phyloP scores from a whole-genome alignment of 352 stramenopile genomes.

The Pythium insidiosum region DNA sequence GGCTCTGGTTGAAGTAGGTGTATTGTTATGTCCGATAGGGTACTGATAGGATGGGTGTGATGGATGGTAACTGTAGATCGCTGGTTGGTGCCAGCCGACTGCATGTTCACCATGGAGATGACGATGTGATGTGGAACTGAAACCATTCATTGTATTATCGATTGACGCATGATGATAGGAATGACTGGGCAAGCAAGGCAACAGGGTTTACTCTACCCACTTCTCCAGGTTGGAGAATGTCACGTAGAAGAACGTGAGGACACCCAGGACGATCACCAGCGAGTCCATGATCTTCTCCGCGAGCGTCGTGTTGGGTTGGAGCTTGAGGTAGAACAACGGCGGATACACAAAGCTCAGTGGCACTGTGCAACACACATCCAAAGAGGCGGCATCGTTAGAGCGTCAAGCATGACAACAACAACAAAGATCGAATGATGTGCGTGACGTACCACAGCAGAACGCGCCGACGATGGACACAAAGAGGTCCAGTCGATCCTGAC shows the following conservation, averaged over 20 bases:
- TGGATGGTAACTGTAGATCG: too few relatives aligned
- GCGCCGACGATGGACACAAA: conserved; percentile 79
- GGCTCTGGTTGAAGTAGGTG: too few relatives aligned
- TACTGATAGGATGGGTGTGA: too few relatives aligned
- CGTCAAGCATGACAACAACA: neutral
- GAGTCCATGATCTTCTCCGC: conserved; percentile 52
- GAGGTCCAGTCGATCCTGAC: conserved; percentile 60
- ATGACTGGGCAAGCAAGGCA: neutral
- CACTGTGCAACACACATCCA: conserved; percentile 24
- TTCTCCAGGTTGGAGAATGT: conserved; percentile 72
- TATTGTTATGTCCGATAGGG: too few relatives aligned
- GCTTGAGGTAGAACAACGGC: conserved; percentile 71
- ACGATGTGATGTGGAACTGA: too few relatives aligned
- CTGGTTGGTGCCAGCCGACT: too few relatives aligned
- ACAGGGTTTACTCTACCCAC: conserved; percentile 30
- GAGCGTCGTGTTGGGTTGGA: conserved; percentile 32
- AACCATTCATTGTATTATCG: too few relatives aligned
- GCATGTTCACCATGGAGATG: too few relatives aligned
- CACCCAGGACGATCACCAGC: conserved; percentile 46
- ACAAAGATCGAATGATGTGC: neutral
- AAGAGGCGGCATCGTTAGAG: neutral
- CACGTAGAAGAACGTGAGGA: conserved; percentile 77
- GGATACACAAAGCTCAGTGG: conserved; percentile 78
- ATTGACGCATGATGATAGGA: too few relatives aligned
- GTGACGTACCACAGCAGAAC: conserved; percentile 59